Conservation (phyloP, 306 rosid species). For the Cicer bijugum region DNA sequence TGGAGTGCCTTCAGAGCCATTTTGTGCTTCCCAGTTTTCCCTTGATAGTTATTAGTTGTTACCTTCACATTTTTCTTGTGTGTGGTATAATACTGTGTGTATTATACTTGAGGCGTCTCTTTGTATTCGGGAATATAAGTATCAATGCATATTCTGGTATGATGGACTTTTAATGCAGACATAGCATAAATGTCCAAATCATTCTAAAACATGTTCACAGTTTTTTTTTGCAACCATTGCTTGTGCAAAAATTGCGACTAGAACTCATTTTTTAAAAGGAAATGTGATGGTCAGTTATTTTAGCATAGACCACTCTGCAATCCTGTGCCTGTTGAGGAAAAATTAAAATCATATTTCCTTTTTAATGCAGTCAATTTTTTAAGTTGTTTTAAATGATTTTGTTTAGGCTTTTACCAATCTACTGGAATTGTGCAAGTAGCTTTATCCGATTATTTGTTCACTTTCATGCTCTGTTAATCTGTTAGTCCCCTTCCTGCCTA, state of each 20-base stretch:
- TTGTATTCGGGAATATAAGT: conserved; percentile 4
- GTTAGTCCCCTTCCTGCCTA: neutral
- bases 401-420: conserved; percentile 19
- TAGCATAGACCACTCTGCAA: conserved; percentile 4
- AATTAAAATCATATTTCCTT: neutral
- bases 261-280: neutral
- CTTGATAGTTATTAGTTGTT: neutral
- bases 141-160: neutral
- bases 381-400: conserved; percentile 1
- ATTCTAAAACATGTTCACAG: neutral
- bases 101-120: conserved; percentile 12
- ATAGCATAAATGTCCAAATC: neutral
- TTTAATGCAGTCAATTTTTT: neutral
- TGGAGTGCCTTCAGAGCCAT: neutral
- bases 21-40: neutral
- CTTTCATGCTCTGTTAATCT: conserved; percentile 10
- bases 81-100: neutral
- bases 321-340: conserved; percentile 16
- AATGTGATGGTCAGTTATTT: neutral
- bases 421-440: conserved; percentile 9
- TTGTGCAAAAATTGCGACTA: conserved; percentile 11
- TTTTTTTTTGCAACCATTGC: neutral
- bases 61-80: conserved; percentile 11
- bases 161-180: conserved; percentile 1
- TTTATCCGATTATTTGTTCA: neutral